phyloP scores from a whole-genome alignment of 768 basidiomycete species.

The Goffeauzyma gilvescens region DNA sequence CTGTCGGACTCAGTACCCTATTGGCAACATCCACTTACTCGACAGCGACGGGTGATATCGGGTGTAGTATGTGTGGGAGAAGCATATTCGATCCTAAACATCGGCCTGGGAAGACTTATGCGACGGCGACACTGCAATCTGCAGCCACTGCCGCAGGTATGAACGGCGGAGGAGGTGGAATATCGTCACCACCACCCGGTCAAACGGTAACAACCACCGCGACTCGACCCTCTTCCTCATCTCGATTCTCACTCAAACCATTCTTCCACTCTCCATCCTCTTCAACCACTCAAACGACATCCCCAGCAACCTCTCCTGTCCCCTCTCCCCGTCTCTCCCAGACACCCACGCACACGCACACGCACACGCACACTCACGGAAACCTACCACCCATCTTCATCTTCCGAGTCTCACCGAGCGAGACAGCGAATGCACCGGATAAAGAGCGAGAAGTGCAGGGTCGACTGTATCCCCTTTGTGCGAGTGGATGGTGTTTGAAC shows the following conservation, averaged over 20 bases:
- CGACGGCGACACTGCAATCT: no score
- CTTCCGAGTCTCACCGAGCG: slow-evolving; percentile 27
- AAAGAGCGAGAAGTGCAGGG: slow-evolving; percentile 13
- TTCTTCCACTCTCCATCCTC: slow-evolving; percentile 32
- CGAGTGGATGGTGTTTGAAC: slow-evolving; percentile 64
- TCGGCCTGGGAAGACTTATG: no score
- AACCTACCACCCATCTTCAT: slow-evolving; percentile 26
- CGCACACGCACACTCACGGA: slow-evolving; percentile 15
- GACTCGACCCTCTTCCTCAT: slow-evolving; percentile 17
- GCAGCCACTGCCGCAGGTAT: slow-evolving; percentile 12
- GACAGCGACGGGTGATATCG: slow-evolving; percentile 38
- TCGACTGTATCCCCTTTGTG: slow-evolving; percentile 53
- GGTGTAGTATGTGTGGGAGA: slow-evolving; percentile 63
- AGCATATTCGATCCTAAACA: no score
- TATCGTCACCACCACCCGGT: slow-evolving; percentile 35
- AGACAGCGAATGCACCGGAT: slow-evolving; percentile 10
- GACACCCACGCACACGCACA: slow-evolving; percentile 14
- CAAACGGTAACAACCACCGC: slow-evolving; percentile 38
- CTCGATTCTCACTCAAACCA: slow-evolving; percentile 31
- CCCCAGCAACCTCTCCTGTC: slow-evolving; percentile 1
- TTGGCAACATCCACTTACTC: slow-evolving; percentile 40
- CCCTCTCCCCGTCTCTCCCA: slow-evolving; percentile 13
- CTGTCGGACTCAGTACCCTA: slow-evolving; percentile 46
- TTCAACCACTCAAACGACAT: slow-evolving; percentile 10
- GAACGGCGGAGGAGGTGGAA: no score